phyloP scores from a whole-genome alignment of 2,329 filamentous ascomycete species.

The Esteya vermicola region DNA sequence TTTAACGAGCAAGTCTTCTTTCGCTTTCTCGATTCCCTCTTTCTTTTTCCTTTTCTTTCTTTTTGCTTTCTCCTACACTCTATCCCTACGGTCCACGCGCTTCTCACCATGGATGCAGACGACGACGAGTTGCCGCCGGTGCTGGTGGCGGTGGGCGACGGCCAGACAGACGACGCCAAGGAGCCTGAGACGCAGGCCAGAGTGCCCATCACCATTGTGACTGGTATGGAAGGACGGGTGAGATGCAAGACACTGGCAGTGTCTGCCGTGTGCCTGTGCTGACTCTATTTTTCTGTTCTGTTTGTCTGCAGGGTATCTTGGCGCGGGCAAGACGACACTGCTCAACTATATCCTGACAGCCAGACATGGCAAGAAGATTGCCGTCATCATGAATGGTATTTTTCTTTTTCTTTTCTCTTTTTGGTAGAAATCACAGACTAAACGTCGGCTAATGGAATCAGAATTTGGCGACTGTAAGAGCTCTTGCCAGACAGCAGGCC shows the following conservation, averaged over 20 bases:
- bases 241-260: background rate
- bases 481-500: too few species aligned
- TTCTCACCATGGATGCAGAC: slow-evolving; percentile 41
- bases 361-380: slow-evolving; percentile 93
- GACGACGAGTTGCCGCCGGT: slow-evolving; percentile 52
- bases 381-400: slow-evolving; percentile 83
- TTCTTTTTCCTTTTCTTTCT: too few species aligned
- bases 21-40: too few species aligned
- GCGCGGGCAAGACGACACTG: slow-evolving; percentile 87
- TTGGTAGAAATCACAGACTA: too few species aligned
- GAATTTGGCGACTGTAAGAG: slow-evolving; percentile 15
- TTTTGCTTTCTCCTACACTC: too few species aligned
- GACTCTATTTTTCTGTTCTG: background rate
- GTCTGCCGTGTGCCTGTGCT: background rate
- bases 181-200: slow-evolving; percentile 40
- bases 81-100: background rate
- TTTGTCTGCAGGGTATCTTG: slow-evolving; percentile 59
- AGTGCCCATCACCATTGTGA: slow-evolving; percentile 77
- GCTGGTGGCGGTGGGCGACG: slow-evolving; percentile 34
- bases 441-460: background rate
- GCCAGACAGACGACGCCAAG: slow-evolving; percentile 9
- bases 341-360: slow-evolving; percentile 93
- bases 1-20: background rate
- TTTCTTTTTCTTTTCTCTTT: background rate
- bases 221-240: slow-evolving; percentile 34